These are phyloP conservation scores for Boletus sp. DNA, from an alignment of 768 basidiomycete genomes.

Conservation along the genomic window DNA sequence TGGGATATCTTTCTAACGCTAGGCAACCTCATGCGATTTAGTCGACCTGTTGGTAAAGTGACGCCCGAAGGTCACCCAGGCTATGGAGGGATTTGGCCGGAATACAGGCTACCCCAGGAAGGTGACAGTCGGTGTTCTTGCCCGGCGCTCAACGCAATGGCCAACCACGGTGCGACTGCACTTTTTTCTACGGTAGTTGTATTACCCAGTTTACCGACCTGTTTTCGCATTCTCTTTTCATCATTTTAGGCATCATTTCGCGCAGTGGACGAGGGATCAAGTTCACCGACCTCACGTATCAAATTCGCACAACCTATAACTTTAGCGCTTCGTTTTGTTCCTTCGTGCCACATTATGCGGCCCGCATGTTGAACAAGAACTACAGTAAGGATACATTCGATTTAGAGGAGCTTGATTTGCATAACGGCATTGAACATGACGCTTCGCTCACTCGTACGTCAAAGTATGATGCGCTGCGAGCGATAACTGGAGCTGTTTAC, in stretches of 20 bases:
- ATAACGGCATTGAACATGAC: constrained; percentile 54
- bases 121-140: constrained; percentile 72
- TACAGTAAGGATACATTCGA: constrained; percentile 60
- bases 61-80: constrained; percentile 55
- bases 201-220: background rate
- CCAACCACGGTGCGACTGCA: constrained; percentile 68
- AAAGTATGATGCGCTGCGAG: background rate
- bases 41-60: constrained; percentile 45
- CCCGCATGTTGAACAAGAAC: constrained; percentile 51
- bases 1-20: constrained; percentile 24
- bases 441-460: constrained; percentile 33
- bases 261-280: constrained; percentile 67
- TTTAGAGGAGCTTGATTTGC: constrained; percentile 62
- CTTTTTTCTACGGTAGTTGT: too few species aligned
- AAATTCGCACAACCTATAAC: constrained; percentile 60
- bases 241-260: constrained; percentile 39
- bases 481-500: background rate
- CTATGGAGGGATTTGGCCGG: constrained; percentile 67
- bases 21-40: constrained; percentile 18
- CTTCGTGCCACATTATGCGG: constrained; percentile 61
- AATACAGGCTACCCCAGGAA: constrained; percentile 52
- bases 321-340: constrained; percentile 64
- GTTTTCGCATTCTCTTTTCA: background rate
- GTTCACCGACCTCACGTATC: constrained; percentile 45
- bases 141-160: constrained; percentile 76